Evolutionary conservation across 2,329 filamentous ascomycete species (phyloP).

Genomic region (Eutypella sp.): DNA sequence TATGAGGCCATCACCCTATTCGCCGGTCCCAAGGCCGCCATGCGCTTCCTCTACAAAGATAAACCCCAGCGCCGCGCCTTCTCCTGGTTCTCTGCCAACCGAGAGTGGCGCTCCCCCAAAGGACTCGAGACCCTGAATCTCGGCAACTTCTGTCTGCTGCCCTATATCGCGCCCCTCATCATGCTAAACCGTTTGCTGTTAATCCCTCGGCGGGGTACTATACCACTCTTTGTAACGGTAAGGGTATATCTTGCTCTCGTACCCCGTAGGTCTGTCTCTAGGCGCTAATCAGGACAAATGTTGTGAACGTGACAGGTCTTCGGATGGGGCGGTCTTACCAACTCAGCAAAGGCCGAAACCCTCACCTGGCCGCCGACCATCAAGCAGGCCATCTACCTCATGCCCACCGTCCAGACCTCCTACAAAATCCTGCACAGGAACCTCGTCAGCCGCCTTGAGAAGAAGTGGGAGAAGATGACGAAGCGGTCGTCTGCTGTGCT

Average conservation of each 20-base stretch:
- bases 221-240: conserved; percentile 27
- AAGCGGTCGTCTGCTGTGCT: background rate
- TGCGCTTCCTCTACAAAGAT: conserved; percentile 34
- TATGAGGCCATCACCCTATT: conserved; percentile 46
- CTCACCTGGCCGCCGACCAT: conserved; percentile 51
- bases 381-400: conserved; percentile 42
- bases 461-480: conserved; percentile 21
- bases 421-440: conserved; percentile 42
- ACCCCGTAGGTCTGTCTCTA: no score
- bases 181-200: conserved; percentile 61
- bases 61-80: conserved; percentile 2
- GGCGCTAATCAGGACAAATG: no score
- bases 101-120: background rate
- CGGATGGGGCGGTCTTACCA: conserved; percentile 20
- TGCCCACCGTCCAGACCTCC: conserved; percentile 39
- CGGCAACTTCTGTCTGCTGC: conserved; percentile 34
- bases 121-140: conserved; percentile 11
- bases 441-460: conserved; percentile 43
- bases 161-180: conserved; percentile 63
- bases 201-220: conserved; percentile 48
- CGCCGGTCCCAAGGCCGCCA: conserved; percentile 41
- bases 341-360: conserved; percentile 40
- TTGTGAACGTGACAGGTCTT: background rate
- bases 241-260: no score
- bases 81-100: background rate